These are phyloP conservation scores for Bondarzewia mesenterica DNA, from an alignment of 1,284 basidiomycete species.

Conservation along the genomic window DNA sequence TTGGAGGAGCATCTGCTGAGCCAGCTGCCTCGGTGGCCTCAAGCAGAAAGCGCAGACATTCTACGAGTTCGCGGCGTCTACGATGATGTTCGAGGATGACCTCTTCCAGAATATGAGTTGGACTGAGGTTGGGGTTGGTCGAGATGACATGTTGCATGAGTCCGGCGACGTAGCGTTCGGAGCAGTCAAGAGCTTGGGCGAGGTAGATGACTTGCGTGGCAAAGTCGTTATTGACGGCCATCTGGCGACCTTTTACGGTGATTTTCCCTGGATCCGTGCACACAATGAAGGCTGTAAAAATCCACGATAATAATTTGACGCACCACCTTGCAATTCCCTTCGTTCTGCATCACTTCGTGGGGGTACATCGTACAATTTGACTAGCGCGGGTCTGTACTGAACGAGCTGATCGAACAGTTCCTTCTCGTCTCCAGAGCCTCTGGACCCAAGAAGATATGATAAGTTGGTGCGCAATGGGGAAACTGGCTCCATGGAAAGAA, in stretches of 20 bases:
- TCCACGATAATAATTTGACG: slow-evolving; percentile 17
- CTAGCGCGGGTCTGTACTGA: slow-evolving; percentile 50
- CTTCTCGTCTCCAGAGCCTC: slow-evolving; percentile 47
- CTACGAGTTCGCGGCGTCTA: slow-evolving; percentile 57
- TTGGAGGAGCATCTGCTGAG: slow-evolving; percentile 28
- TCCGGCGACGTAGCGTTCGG: slow-evolving; percentile 66
- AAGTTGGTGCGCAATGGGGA: too few relatives aligned
- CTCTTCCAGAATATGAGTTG: slow-evolving; percentile 51
- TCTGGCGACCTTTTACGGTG: slow-evolving; percentile 46
- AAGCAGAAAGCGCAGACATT: slow-evolving; percentile 51
- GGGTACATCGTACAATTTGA: slow-evolving; percentile 57
- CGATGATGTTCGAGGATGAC: slow-evolving; percentile 61
- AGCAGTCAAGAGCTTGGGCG: slow-evolving; percentile 67
- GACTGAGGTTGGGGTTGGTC: slow-evolving; percentile 53
- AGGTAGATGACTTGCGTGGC: slow-evolving; percentile 69
- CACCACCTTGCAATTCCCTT: slow-evolving; percentile 67
- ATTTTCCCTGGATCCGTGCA: slow-evolving; percentile 43
- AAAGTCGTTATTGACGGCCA: slow-evolving; percentile 66
- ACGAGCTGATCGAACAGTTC: slow-evolving; percentile 71
- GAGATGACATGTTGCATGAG: slow-evolving; percentile 60
- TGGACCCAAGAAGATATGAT: too few relatives aligned
- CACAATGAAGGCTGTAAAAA: neutral
- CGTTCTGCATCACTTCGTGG: slow-evolving; percentile 54
- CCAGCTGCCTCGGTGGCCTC: slow-evolving; percentile 35
- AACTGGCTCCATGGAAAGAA: too few relatives aligned